Percentiles rank a stretch among this genome's conserved stretches.
phyloP scores from a whole-genome alignment of 148 eudicot species.

The Rhododendron kiyosumense region DNA sequence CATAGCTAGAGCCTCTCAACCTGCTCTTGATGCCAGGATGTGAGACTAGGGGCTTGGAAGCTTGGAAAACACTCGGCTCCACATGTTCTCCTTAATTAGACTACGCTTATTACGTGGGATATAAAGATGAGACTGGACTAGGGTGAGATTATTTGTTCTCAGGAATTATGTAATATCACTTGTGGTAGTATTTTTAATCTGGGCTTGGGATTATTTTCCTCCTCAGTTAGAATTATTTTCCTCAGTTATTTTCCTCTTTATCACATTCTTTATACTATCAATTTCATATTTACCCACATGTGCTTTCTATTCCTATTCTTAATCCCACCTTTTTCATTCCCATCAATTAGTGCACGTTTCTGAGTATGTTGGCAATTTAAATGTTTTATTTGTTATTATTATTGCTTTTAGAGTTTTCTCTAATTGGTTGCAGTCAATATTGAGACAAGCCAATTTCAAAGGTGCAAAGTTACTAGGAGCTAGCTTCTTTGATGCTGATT shows the following conservation, averaged over 20 bases:
- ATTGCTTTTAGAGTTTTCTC: not conserved
- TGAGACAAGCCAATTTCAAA: constrained; percentile 86
- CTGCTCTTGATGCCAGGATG: too few relatives aligned
- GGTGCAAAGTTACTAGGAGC: constrained; percentile 90
- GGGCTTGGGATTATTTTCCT: not conserved
- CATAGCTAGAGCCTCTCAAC: too few relatives aligned
- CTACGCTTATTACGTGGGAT: not conserved
- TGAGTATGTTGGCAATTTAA: not conserved
- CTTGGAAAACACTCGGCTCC: not conserved
- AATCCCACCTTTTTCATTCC: not conserved
- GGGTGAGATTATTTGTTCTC: too few relatives aligned
- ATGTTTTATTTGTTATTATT: not conserved
- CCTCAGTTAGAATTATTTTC: not conserved
- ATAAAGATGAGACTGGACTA: too few relatives aligned
- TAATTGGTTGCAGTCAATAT: constrained; percentile 56
- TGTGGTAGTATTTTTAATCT: not conserved
- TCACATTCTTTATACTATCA: not conserved
- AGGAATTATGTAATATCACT: not conserved
- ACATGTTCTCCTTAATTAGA: not conserved
- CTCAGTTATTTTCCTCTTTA: too few relatives aligned
- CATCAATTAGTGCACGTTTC: not conserved
- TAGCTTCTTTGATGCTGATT: constrained; percentile 98
- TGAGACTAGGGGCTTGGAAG: too few relatives aligned
- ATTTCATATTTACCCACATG: not conserved
- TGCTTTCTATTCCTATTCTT: not conserved